Percentiles rank a stretch among this genome's conserved stretches.
phyloP scores from a whole-genome alignment of 345 rosid genomes.

The Lepidium didymum region DNA sequence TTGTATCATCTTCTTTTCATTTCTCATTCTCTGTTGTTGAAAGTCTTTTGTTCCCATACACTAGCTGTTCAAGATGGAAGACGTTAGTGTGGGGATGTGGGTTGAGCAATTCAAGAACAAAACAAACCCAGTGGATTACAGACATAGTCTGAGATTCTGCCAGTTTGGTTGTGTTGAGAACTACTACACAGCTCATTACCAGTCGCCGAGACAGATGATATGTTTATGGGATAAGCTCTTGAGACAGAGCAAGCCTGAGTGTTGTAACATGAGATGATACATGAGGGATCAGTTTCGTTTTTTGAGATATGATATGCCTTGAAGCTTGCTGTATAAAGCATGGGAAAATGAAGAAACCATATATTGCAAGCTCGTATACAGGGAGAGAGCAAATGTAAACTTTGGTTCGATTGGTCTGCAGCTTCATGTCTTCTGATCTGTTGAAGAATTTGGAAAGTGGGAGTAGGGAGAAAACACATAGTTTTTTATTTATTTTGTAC shows the following conservation, averaged over 20 bases:
- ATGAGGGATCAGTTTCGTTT: neutral
- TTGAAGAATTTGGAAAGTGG: neutral
- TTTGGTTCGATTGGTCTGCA: neutral
- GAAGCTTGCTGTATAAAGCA: conserved; percentile 12
- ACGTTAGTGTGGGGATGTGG: conserved; percentile 99
- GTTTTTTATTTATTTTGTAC: neutral
- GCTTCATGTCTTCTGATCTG: neutral
- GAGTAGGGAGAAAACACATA: neutral
- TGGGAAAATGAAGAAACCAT: conserved; percentile 7
- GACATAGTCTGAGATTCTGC: conserved; percentile 80
- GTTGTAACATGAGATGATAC: conserved; percentile 81
- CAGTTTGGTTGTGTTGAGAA: conserved; percentile 88
- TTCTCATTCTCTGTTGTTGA: neutral
- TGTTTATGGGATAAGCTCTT: conserved; percentile 84
- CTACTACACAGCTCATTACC: conserved; percentile 90
- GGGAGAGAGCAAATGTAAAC: conserved; percentile 3
- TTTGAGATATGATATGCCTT: conserved; percentile 6
- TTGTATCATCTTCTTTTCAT: neutral
- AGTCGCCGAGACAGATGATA: conserved; percentile 91
- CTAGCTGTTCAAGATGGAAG: conserved; percentile 99
- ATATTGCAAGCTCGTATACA: conserved; percentile 11
- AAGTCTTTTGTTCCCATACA: neutral
- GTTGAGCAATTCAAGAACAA: conserved; percentile 77
- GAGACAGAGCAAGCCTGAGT: conserved; percentile 45
- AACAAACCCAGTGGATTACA: conserved; percentile 61